Percentiles rank a stretch among this genome's conserved stretches.
phyloP scores from a whole-genome alignment of 2,329 filamentous ascomycete genomes.

The Biscogniauxia mediterranea region DNA sequence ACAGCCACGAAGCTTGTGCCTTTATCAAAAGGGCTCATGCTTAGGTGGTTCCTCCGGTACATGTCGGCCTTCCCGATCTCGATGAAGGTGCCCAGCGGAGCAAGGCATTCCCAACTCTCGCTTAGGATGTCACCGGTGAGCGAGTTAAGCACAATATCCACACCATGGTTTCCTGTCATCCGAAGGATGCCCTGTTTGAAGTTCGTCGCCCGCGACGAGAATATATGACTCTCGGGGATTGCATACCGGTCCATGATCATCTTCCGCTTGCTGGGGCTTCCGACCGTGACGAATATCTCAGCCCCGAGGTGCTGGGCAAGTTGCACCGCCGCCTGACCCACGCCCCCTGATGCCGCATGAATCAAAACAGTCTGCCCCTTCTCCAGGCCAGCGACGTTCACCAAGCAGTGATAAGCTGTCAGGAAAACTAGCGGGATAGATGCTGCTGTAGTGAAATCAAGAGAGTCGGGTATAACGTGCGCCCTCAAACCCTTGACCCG shows the following conservation, averaged over 20 bases:
- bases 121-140: slow-evolving; percentile 26
- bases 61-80: slow-evolving; percentile 35
- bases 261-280: slow-evolving; percentile 27
- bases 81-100: slow-evolving; percentile 32
- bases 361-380: slow-evolving; percentile 25
- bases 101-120: slow-evolving; percentile 33
- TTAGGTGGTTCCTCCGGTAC: slow-evolving; percentile 31
- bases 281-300: slow-evolving; percentile 32
- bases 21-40: slow-evolving; percentile 36
- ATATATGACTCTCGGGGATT: slow-evolving; percentile 31
- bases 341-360: slow-evolving; percentile 22
- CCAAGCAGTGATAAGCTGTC: slow-evolving; percentile 31
- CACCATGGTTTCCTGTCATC: slow-evolving; percentile 23
- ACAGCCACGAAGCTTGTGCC: slow-evolving; percentile 14
- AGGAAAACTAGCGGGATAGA: slow-evolving; percentile 26
- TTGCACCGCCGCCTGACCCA: slow-evolving; percentile 22
- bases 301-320: slow-evolving; percentile 19
- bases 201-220: slow-evolving; percentile 23
- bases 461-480: slow-evolving; percentile 6
- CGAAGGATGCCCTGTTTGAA: slow-evolving; percentile 27
- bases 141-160: slow-evolving; percentile 28
- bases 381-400: slow-evolving; percentile 25
- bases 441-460: slow-evolving; percentile 23
- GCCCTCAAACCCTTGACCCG: slow-evolving; percentile 8
- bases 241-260: slow-evolving; percentile 27